Conservation (phyloP, 2,329 filamentous ascomycete species). For the Ascochyta clinopodiicola region DNA sequence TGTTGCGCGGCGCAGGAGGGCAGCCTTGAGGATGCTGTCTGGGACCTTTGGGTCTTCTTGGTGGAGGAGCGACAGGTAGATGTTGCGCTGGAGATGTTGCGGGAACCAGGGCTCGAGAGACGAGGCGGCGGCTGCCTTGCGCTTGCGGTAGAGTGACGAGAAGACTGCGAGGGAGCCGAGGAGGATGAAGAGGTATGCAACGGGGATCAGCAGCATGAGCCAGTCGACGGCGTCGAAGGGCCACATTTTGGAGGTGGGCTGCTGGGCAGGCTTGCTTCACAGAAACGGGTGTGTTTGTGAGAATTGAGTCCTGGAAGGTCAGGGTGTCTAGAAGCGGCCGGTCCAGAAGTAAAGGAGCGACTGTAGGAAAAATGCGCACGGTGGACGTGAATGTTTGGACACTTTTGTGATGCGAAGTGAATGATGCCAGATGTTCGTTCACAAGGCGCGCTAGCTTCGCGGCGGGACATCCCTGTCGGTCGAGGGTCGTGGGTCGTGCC, state of each 20-base stretch:
- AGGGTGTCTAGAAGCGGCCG: background rate
- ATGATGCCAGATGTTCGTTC: slow-evolving; percentile 21
- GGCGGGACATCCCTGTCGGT: slow-evolving; percentile 18
- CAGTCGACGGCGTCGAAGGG: slow-evolving; percentile 68
- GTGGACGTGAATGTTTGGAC: slow-evolving; percentile 6
- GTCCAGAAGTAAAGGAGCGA: slow-evolving; percentile 10
- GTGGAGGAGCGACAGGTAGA: slow-evolving; percentile 92
- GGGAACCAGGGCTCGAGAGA: slow-evolving; percentile 95
- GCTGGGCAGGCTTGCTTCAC: slow-evolving; percentile 8
- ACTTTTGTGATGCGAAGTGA: slow-evolving; percentile 8
- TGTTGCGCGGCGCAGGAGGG: slow-evolving; percentile 84
- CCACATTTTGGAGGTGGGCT: slow-evolving; percentile 36
- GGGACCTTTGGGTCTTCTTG: slow-evolving; percentile 75
- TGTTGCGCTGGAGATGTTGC: slow-evolving; percentile 86
- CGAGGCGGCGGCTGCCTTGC: slow-evolving; percentile 80
- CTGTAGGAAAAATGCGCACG: slow-evolving; percentile 3
- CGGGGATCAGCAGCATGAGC: slow-evolving; percentile 82
- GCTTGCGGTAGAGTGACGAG: slow-evolving; percentile 88
- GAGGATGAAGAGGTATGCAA: slow-evolving; percentile 88
- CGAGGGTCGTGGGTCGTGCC: background rate
- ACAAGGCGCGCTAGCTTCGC: slow-evolving; percentile 8
- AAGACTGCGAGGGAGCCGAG: slow-evolving; percentile 90
- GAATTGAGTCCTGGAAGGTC: background rate
- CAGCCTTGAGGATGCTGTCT: slow-evolving; percentile 84
- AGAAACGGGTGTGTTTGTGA: background rate